Conservation (phyloP, 345 rosid species). For the Corymbia maculata region DNA sequence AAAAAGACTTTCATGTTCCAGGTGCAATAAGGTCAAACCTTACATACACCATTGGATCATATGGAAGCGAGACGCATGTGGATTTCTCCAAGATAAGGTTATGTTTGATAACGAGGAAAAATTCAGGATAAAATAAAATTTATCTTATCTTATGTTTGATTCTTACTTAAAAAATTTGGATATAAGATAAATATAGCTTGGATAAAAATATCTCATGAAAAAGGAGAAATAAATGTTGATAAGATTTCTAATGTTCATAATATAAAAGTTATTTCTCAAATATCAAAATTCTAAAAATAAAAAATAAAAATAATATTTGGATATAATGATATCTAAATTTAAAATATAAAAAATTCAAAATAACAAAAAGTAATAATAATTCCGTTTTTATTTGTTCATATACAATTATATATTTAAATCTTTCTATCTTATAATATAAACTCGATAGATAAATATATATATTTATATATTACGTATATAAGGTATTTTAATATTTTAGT, state of each 20-base stretch:
- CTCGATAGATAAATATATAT: too few species aligned
- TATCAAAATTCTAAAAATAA: background rate
- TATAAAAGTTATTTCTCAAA: background rate
- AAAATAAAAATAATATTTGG: background rate
- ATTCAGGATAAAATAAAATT: background rate
- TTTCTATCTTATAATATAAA: background rate
- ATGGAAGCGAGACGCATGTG: background rate
- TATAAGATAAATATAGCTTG: too few species aligned
- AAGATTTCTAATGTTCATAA: too few species aligned
- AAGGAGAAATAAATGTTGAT: too few species aligned
- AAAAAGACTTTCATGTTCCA: background rate
- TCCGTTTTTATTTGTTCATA: background rate
- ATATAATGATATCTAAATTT: too few species aligned
- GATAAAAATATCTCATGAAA: too few species aligned
- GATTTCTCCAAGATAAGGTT: background rate
- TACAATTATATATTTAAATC: too few species aligned
- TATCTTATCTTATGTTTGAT: too few species aligned
- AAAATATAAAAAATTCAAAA: too few species aligned
- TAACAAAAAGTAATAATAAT: too few species aligned
- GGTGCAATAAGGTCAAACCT: background rate
- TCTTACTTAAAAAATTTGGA: background rate
- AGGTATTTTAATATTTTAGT: background rate
- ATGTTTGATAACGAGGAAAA: background rate
- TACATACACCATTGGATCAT: accelerated
- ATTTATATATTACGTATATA: too few species aligned